phyloP scores from a whole-genome alignment of 768 basidiomycete genomes.

The Russula sp. region DNA sequence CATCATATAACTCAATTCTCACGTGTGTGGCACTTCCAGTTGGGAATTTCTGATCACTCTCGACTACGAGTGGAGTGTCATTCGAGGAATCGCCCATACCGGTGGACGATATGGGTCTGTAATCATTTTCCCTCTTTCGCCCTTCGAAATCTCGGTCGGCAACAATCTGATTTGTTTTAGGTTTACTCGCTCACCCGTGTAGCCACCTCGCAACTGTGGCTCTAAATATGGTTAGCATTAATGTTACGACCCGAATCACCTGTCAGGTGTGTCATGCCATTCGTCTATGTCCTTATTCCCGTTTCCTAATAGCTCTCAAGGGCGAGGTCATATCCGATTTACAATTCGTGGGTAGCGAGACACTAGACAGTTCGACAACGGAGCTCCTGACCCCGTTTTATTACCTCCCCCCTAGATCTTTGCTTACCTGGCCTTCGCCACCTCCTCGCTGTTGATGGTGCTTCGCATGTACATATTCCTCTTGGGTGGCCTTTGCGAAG shows the following conservation, averaged over 20 bases:
- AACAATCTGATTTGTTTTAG: background rate
- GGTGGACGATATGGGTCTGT: slow-evolving; percentile 23
- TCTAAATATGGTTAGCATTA: background rate
- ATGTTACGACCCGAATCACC: background rate
- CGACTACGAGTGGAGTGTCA: background rate
- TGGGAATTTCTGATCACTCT: background rate
- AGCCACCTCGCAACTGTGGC: slow-evolving; percentile 1
- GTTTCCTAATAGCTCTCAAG: no score
- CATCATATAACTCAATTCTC: background rate
- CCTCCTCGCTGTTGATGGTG: slow-evolving; percentile 7
- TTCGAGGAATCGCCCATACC: slow-evolving; percentile 5
- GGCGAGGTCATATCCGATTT: no score
- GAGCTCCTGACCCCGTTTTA: background rate
- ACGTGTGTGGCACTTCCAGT: background rate
- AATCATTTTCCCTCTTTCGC: background rate
- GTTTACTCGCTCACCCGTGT: slow-evolving; percentile 16
- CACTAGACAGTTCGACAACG: no score
- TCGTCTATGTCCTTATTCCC: no score
- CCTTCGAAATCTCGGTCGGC: background rate
- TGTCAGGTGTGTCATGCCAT: slow-evolving; percentile 11
- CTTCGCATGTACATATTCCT: slow-evolving; percentile 15
- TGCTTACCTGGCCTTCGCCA: background rate
- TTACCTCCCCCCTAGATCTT: background rate
- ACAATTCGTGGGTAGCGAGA: no score
- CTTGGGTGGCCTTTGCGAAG: no score